Conservation (phyloP, 768 basidiomycete genomes). For the Chalciporus sphaerocephalus region DNA sequence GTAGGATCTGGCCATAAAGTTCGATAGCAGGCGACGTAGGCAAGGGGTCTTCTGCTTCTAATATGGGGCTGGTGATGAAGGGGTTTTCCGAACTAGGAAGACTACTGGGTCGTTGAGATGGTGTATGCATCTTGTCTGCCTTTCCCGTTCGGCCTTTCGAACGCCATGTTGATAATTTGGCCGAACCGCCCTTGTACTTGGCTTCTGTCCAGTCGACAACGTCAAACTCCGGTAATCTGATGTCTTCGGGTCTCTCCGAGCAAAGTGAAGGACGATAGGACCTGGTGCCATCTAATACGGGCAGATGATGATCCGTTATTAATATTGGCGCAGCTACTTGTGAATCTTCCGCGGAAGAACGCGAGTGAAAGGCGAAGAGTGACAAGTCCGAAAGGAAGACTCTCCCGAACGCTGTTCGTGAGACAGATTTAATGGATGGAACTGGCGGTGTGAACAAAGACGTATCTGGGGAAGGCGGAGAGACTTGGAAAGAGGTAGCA, state of each 20-base stretch:
- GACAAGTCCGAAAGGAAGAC: slow-evolving; percentile 46
- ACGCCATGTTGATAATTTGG: slow-evolving; percentile 63
- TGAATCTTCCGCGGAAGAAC: slow-evolving; percentile 15
- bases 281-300: slow-evolving; percentile 46
- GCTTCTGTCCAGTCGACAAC: slow-evolving; percentile 59
- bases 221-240: slow-evolving; percentile 51
- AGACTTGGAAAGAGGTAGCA: slow-evolving; percentile 16
- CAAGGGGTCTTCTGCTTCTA: slow-evolving; percentile 13
- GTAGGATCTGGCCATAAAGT: slow-evolving; percentile 2
- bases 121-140: slow-evolving; percentile 18
- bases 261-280: slow-evolving; percentile 41
- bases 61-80: slow-evolving; percentile 17
- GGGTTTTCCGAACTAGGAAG: slow-evolving; percentile 16
- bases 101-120: slow-evolving; percentile 11
- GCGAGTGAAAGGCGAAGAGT: slow-evolving; percentile 46
- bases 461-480: slow-evolving; percentile 4
- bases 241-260: slow-evolving; percentile 16
- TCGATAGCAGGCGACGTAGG: slow-evolving; percentile 18
- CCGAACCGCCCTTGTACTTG: slow-evolving; percentile 37
- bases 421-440: neutral
- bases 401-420: slow-evolving; percentile 12
- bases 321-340: slow-evolving; percentile 58
- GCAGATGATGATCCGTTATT: slow-evolving; percentile 67
- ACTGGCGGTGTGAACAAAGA: slow-evolving; percentile 1
- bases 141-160: slow-evolving; percentile 34